Conservation (phyloP, 2,329 filamentous ascomycete species). For the Fusarium chuoi region DNA sequence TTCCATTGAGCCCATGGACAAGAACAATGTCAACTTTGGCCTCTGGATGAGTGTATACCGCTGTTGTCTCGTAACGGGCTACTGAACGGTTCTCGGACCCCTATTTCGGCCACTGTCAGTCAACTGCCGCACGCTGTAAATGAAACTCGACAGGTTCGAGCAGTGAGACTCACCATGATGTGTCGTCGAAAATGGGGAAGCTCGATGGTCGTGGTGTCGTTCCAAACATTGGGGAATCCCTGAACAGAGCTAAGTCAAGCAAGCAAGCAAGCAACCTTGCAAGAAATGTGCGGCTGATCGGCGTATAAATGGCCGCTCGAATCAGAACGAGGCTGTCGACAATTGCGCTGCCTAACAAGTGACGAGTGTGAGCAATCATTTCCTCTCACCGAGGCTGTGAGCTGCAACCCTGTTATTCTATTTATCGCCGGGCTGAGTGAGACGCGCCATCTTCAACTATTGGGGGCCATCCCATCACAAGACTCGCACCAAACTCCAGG, state of each 20-base stretch:
- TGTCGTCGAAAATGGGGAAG: conserved; percentile 22
- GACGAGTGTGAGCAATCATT: conserved; percentile 2
- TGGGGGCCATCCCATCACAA: conserved; percentile 28
- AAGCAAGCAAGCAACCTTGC: background rate
- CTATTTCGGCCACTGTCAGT: conserved; percentile 44
- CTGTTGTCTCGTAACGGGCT: conserved; percentile 66
- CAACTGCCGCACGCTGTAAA: background rate
- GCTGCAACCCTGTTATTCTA: background rate
- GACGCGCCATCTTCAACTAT: background rate
- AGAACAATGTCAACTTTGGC: conserved; percentile 74
- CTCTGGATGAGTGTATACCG: conserved; percentile 68
- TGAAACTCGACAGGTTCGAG: background rate
- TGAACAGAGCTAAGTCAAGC: background rate
- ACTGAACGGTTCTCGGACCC: conserved; percentile 49
- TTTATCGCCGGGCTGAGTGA: background rate
- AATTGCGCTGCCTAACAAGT: conserved; percentile 17
- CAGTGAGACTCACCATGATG: conserved; percentile 41
- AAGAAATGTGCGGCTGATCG: background rate
- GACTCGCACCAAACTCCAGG: conserved; percentile 9
- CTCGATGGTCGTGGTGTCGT: background rate
- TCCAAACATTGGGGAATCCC: conserved; percentile 28
- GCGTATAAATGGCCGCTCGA: conserved; percentile 21
- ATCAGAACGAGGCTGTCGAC: conserved; percentile 15
- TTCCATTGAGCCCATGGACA: conserved; percentile 76
- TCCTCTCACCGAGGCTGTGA: conserved; percentile 3